A percentile compares a stretch with the other conserved stretches of the same genome.
Conservation (phyloP, 1,139 yeast genomes). For the Suhomyces guaymorum region DNA sequence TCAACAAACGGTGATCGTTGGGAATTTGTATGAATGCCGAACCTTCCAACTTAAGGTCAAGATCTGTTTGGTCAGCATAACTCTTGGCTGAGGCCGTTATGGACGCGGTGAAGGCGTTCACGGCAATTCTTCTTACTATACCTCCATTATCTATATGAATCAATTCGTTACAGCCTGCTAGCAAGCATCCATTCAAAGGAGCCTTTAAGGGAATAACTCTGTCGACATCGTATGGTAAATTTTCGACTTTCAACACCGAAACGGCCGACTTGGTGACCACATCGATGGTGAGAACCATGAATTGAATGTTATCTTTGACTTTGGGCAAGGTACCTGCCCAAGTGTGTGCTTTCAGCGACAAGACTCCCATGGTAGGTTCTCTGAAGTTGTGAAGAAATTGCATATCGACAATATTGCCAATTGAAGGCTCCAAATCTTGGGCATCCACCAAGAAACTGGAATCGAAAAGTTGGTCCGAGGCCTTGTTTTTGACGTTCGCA, state of each 20-base stretch:
- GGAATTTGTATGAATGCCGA: conserved; percentile 51
- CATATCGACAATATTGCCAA: conserved; percentile 64
- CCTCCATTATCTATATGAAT: conserved; percentile 86
- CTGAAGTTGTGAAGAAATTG: conserved; percentile 70
- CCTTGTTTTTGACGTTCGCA: conserved; percentile 13
- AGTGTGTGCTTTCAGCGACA: conserved; percentile 61
- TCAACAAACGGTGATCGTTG: conserved; percentile 50
- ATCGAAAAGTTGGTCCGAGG: conserved; percentile 31
- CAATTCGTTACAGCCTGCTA: conserved; percentile 76
- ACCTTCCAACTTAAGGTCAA: conserved; percentile 61
- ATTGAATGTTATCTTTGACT: conserved; percentile 62
- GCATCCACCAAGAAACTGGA: conserved; percentile 62
- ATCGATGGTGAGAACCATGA: conserved; percentile 67
- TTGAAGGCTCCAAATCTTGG: conserved; percentile 53
- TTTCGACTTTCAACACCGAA: conserved; percentile 60
- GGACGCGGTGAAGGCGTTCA: conserved; percentile 56
- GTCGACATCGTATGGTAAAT: conserved; percentile 75
- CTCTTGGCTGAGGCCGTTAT: conserved; percentile 51
- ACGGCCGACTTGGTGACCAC: conserved; percentile 63
- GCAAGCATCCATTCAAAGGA: conserved; percentile 71
- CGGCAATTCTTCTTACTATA: conserved; percentile 62
- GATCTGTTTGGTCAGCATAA: conserved; percentile 52
- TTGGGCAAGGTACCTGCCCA: conserved; percentile 76
- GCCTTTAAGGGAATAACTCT: conserved; percentile 60
- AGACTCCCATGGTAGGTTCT: conserved; percentile 77